Conservation (phyloP, 768 basidiomycete species). For the Suillus subalutaceus region DNA sequence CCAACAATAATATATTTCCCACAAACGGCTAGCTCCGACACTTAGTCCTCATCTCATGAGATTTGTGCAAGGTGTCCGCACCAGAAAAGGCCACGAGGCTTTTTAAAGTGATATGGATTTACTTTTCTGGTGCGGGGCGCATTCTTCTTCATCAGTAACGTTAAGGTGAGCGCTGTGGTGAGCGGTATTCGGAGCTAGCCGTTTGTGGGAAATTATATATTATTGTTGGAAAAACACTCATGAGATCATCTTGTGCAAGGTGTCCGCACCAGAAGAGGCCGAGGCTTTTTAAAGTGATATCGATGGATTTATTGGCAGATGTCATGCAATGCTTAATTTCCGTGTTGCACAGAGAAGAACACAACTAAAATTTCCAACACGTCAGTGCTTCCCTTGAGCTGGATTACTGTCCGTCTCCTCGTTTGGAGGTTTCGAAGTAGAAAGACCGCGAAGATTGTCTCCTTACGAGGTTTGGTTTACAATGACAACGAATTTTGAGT, state of each 20-base stretch:
- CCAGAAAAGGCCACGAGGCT: too few species aligned
- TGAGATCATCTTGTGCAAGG: constrained; percentile 8
- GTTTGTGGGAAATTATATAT: constrained; percentile 18
- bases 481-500: constrained; percentile 4
- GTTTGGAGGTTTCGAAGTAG: constrained; percentile 18
- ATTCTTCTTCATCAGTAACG: too few species aligned
- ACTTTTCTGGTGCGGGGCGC: too few species aligned
- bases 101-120: constrained; percentile 27
- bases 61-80: too few species aligned
- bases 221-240: constrained; percentile 15
- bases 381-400: constrained; percentile 14
- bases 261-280: constrained; percentile 17
- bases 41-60: too few species aligned
- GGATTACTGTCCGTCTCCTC: constrained; percentile 20
- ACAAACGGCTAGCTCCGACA: constrained; percentile 17
- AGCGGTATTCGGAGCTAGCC: constrained; percentile 11
- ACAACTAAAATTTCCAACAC: constrained; percentile 20
- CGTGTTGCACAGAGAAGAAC: constrained; percentile 23
- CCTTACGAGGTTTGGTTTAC: constrained; percentile 20
- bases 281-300: constrained; percentile 19
- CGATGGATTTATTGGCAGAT: constrained; percentile 6
- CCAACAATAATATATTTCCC: constrained; percentile 16
- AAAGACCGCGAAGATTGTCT: constrained; percentile 33
- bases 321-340: constrained; percentile 33
- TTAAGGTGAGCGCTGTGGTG: too few species aligned